These are phyloP conservation scores for Aspergillus sp. DNA, from an alignment of 2,329 filamentous ascomycete genomes.

Conservation along the genomic window DNA sequence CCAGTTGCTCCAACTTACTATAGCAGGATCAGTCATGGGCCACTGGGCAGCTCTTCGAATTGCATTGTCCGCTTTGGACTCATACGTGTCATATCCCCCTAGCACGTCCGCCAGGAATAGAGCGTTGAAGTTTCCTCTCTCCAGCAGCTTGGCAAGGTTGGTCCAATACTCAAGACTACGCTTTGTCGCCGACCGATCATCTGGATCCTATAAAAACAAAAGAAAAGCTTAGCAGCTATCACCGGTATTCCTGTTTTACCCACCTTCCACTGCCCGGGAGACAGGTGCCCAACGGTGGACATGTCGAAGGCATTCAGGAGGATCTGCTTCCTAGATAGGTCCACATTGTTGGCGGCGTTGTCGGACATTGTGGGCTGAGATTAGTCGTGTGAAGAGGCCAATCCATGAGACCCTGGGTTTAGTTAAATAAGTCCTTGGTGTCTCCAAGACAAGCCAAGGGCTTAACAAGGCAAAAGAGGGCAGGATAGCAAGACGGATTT, in stretches of 20 bases:
- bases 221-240: too few relatives aligned
- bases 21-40: conserved; percentile 64
- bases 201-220: conserved; percentile 52
- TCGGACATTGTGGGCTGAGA: too few relatives aligned
- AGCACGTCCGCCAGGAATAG: conserved; percentile 67
- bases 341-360: too few relatives aligned
- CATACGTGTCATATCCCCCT: conserved; percentile 63
- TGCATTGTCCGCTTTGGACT: conserved; percentile 59
- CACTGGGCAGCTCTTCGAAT: conserved; percentile 64
- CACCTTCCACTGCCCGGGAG: conserved; percentile 67
- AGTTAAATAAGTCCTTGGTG: too few relatives aligned
- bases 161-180: conserved; percentile 63
- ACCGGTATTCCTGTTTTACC: conserved; percentile 3
- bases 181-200: conserved; percentile 63
- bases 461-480: too few relatives aligned
- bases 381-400: too few relatives aligned
- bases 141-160: conserved; percentile 61
- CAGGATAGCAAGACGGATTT: too few relatives aligned
- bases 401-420: too few relatives aligned
- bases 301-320: conserved; percentile 67
- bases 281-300: conserved; percentile 64
- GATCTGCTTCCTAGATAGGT: conserved; percentile 51
- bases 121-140: conserved; percentile 62
- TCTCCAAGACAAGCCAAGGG: too few relatives aligned
- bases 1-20: conserved; percentile 43